Base-by-base conservation (phyloP, 2,329 filamentous ascomycete species). In the Clarireedia hainanense region DNA sequence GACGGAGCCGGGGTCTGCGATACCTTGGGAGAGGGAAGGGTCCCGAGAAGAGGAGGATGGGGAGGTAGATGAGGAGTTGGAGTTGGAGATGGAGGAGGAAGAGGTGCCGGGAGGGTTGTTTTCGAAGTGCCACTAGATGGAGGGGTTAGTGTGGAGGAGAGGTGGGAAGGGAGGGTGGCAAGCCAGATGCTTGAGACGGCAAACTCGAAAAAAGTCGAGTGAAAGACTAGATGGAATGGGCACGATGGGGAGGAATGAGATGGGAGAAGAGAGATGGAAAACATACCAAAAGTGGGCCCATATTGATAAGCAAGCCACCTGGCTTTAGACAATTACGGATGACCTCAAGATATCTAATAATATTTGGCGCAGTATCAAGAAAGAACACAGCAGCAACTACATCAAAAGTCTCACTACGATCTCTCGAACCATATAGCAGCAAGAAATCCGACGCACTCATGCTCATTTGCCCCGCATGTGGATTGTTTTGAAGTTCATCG, bases 361-460 rank as follows among this genome's bases (percentile, higher is more conserved):
- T 70, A 69, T 99, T 97, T 1, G 92, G 91, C 2, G 94, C 94
- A 1, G 94, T 99, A 70, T 99, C 95, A 57, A 99, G 86, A 74
- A 99, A 99, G 74, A 97, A 99, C 10, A 96, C 88, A 2, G 88
- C 89, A 0, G 89, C 84, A 2, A 97, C 89, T 1, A 86, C 91
- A 65, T 96, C 85, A 70, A 91, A 97, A 0, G 71, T 65, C 0
- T 77, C 78, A 7, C 73, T 71, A 63, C 88, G 81, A 0, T 80
- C 78, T 1, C 80, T 75, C 57, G 85, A 77, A 26, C 78, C 80
- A 69, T 99, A 99, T 0, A 91, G 72, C n/a, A 90, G 86, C 56
- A 95, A 80, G 67, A 99, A 99, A 69, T 99, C 94, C 3, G 90
- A 91, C 0, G 91, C 88, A 23, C 86, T 86, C 92, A 99, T 97